Evolutionary conservation across 179 eudicot species (phyloP).

Genomic region (Silene coronaria): DNA sequence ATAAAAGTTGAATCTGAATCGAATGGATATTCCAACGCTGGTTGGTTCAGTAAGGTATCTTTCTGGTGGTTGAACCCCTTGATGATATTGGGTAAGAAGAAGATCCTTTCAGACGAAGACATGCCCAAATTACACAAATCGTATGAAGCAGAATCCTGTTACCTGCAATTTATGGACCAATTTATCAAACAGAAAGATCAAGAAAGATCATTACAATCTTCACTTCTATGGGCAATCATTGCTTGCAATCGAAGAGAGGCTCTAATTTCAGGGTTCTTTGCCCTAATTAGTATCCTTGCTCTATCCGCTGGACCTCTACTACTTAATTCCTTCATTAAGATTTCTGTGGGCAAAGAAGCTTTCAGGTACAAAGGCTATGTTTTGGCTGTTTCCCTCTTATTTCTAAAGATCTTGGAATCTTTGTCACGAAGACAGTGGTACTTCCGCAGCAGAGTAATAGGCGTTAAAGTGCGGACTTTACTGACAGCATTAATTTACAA

Average conservation of each 20-base stretch:
- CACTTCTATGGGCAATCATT: constrained; percentile 21
- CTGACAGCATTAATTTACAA: constrained; percentile 13
- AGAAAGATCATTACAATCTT: constrained; percentile 6
- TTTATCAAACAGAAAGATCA: constrained; percentile 10
- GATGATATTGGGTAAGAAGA: constrained; percentile 35
- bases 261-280: constrained; percentile 27
- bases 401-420: constrained; percentile 10
- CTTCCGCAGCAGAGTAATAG: constrained; percentile 12
- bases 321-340: constrained; percentile 27
- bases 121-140: constrained; percentile 26
- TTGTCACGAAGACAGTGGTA: constrained; percentile 14
- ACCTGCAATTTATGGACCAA: constrained; percentile 16
- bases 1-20: constrained; percentile 6
- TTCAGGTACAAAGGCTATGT: constrained; percentile 6
- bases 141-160: constrained; percentile 29
- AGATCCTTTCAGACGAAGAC: constrained; percentile 27
- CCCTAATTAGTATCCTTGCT: constrained; percentile 21
- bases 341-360: constrained; percentile 25
- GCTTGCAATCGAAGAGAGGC: constrained; percentile 24
- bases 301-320: constrained; percentile 25
- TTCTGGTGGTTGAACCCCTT: constrained; percentile 38
- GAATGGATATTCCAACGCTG: constrained; percentile 20
- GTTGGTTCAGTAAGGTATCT: constrained; percentile 26
- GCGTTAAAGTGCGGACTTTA: constrained; percentile 7
- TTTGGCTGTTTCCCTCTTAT: constrained; percentile 2